Percentiles rank a stretch among this genome's conserved stretches.
These are phyloP conservation scores for Lactifluus hygrophoroides DNA, from an alignment of 768 basidiomycete genomes.

Conservation along the genomic window DNA sequence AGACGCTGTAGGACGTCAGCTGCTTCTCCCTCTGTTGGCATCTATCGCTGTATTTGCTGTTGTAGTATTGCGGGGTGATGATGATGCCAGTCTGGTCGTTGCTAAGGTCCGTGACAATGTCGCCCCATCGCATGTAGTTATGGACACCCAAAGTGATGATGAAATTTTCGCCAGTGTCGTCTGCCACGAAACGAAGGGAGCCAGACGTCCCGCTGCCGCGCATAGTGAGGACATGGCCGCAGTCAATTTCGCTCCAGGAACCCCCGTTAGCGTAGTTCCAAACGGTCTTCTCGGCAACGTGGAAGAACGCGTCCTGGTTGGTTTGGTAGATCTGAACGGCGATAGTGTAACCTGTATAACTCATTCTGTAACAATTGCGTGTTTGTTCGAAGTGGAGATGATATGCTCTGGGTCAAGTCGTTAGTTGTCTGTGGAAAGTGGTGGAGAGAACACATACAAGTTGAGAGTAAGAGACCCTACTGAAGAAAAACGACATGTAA, in stretches of 20 bases:
- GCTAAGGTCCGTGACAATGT: slow-evolving; percentile 29
- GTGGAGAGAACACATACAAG: too few species aligned
- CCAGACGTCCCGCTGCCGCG: slow-evolving; percentile 35
- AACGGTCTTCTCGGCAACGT: slow-evolving; percentile 28
- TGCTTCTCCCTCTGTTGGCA: background rate
- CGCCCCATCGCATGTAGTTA: slow-evolving; percentile 34
- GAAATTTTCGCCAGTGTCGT: slow-evolving; percentile 28
- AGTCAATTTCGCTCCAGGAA: slow-evolving; percentile 25
- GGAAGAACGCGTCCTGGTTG: slow-evolving; percentile 23
- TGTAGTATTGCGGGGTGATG: slow-evolving; percentile 7
- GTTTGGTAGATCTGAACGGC: slow-evolving; percentile 20
- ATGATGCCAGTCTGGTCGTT: background rate
- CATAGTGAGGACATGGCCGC: slow-evolving; percentile 27
- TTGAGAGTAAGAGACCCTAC: too few species aligned
- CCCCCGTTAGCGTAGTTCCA: slow-evolving; percentile 31
- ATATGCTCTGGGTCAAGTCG: background rate
- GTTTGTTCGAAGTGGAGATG: background rate
- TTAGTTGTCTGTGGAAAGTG: too few species aligned
- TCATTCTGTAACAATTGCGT: slow-evolving; percentile 15
- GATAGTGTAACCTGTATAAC: slow-evolving; percentile 24
- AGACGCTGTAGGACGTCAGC: background rate
- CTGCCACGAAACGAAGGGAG: slow-evolving; percentile 27
- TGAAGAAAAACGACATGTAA: too few species aligned
- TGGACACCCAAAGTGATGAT: slow-evolving; percentile 32
- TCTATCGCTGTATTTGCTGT: background rate